Conservation (phyloP, 768 basidiomycete species). For the Astraeus odoratus region DNA sequence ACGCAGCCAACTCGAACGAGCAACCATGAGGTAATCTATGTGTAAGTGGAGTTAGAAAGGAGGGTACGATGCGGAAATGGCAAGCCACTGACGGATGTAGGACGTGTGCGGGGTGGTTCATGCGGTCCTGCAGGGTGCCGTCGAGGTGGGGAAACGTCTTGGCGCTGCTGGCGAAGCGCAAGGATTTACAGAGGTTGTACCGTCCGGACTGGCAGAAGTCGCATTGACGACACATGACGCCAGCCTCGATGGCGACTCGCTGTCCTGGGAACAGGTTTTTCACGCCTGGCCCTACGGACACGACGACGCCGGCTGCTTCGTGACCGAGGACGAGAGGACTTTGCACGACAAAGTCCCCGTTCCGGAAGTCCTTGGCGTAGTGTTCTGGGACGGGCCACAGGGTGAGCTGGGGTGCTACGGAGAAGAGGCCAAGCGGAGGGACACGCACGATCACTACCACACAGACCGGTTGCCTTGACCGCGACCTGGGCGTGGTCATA, state of each 20-base stretch:
- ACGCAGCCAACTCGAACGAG: conserved; percentile 73
- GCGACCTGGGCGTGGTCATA: conserved; percentile 74
- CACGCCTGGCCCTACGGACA: conserved; percentile 73
- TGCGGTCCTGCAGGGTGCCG: conserved; percentile 79
- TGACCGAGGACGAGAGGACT: conserved; percentile 89
- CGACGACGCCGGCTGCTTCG: conserved; percentile 84
- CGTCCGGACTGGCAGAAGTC: conserved; percentile 63
- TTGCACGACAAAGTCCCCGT: conserved; percentile 86
- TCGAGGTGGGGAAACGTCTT: conserved; percentile 91
- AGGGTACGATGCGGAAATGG: not conserved
- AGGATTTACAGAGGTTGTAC: conserved; percentile 88
- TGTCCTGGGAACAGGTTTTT: conserved; percentile 63
- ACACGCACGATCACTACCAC: conserved; percentile 72
- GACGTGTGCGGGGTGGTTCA: conserved; percentile 85
- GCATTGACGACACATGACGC: conserved; percentile 80
- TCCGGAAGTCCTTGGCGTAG: conserved; percentile 84
- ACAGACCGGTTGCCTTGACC: conserved; percentile 80
- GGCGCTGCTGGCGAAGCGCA: conserved; percentile 88
- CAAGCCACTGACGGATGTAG: conserved; percentile 70
- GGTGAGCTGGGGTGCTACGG: conserved; percentile 1
- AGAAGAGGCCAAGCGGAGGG: conserved; percentile 1
- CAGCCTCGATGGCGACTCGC: conserved; percentile 90
- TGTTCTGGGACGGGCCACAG: conserved; percentile 50
- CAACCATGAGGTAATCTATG: conserved; percentile 69
- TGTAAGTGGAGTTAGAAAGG: conserved; percentile 9